These are phyloP conservation scores for Metarhizium album DNA, from an alignment of 2,329 filamentous ascomycete species.

Conservation along the genomic window DNA sequence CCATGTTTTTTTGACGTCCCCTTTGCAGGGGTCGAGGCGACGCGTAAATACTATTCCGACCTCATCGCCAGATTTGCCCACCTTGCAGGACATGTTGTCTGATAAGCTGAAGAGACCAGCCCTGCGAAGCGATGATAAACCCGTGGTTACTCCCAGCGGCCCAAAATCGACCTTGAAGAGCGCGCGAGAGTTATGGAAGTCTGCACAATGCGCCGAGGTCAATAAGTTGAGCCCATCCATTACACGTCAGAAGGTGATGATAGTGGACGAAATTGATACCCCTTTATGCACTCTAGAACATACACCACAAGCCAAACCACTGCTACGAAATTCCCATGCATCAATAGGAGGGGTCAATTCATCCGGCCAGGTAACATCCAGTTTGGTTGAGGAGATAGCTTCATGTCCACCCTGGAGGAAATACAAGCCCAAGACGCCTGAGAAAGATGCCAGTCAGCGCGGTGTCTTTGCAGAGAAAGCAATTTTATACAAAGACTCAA, in stretches of 20 bases:
- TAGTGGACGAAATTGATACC: slow-evolving; percentile 2
- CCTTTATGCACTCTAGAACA: slow-evolving; percentile 1
- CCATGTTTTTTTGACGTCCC: slow-evolving; percentile 21
- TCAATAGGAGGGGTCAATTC: neutral
- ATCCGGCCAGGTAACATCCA: neutral
- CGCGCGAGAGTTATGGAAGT: slow-evolving; percentile 26
- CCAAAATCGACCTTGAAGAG: slow-evolving; percentile 29
- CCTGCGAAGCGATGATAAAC: slow-evolving; percentile 26
- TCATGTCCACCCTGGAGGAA: slow-evolving; percentile 27
- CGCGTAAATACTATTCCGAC: slow-evolving; percentile 24
- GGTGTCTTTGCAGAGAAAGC: neutral
- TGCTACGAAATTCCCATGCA: neutral
- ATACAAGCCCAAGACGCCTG: slow-evolving; percentile 15
- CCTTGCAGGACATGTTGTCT: slow-evolving; percentile 36
- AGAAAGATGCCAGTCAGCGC: neutral
- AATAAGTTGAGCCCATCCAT: neutral
- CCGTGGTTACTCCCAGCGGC: slow-evolving; percentile 25
- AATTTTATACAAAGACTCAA: neutral
- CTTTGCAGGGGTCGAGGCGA: slow-evolving; percentile 20
- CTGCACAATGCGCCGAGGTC: slow-evolving; percentile 16
- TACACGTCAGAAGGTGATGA: neutral
- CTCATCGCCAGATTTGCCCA: slow-evolving; percentile 46
- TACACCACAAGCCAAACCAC: neutral
- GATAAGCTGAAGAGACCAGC: slow-evolving; percentile 22
- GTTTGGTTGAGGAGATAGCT: neutral